Evolutionary conservation across 148 eudicot genomes (phyloP).

Genomic region (Chenopodium formosanum): DNA sequence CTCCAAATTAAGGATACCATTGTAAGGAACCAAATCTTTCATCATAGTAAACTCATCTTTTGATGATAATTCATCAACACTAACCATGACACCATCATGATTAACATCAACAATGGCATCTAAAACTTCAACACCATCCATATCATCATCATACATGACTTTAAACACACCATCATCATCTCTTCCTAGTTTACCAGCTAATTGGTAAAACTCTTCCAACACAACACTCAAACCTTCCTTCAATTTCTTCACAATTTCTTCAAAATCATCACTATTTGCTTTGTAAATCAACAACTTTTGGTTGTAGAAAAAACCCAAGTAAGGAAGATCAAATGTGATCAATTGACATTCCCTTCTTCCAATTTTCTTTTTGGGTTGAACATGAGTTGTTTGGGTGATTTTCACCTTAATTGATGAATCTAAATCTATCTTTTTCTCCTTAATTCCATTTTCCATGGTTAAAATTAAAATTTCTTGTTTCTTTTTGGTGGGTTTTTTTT

Average conservation of each 20-base stretch:
- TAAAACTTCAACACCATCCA: constrained; percentile 73
- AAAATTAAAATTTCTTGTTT: constrained; percentile 31
- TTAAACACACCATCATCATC: constrained; percentile 86
- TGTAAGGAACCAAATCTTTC: constrained; percentile 75
- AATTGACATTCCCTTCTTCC: constrained; percentile 74
- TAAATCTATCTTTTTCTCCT: constrained; percentile 16
- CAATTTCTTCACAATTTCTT: constrained; percentile 46
- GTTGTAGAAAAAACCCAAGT: constrained; percentile 85
- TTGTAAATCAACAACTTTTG: constrained; percentile 80
- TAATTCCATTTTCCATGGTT: constrained; percentile 22
- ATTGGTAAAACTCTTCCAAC: constrained; percentile 74
- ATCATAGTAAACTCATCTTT: constrained; percentile 49
- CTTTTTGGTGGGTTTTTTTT: constrained; percentile 14
- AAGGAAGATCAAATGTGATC: constrained; percentile 90
- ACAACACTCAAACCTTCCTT: constrained; percentile 63
- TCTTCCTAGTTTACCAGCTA: constrained; percentile 73
- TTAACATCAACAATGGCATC: constrained; percentile 47
- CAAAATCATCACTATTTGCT: constrained; percentile 42
- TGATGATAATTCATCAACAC: constrained; percentile 36
- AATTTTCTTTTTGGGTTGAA: constrained; percentile 61
- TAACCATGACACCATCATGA: constrained; percentile 30
- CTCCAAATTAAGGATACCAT: constrained; percentile 69
- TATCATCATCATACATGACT: constrained; percentile 81
- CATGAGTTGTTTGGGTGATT: constrained; percentile 46
- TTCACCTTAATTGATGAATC: constrained; percentile 41